A percentile compares a stretch with the other conserved stretches of the same genome.
Evolutionary conservation across 306 rosid species (phyloP).

Genomic region (Prunus mume): DNA sequence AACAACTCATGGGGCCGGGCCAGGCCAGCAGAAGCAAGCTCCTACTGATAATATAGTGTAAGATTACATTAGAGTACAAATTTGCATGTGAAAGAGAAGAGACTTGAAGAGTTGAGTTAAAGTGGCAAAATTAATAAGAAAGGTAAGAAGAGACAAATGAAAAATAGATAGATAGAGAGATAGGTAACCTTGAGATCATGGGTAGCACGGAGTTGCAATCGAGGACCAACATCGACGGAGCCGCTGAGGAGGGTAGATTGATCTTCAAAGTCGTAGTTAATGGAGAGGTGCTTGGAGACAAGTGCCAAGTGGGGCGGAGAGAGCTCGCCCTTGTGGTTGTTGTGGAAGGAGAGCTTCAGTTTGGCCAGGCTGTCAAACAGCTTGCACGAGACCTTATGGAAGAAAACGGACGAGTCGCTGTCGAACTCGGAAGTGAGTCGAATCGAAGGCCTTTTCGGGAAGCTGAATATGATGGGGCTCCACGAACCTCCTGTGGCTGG

Average conservation of each 20-base stretch:
- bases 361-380: constrained; percentile 69
- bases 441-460: constrained; percentile 54
- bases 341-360: constrained; percentile 64
- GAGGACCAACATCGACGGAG: constrained; percentile 62
- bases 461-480: constrained; percentile 21
- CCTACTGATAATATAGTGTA: not conserved
- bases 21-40: not conserved
- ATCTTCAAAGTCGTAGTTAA: constrained; percentile 65
- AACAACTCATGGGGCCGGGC: no score
- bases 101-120: not conserved
- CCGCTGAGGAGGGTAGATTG: constrained; percentile 57
- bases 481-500: not conserved
- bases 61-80: not conserved
- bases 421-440: constrained; percentile 83
- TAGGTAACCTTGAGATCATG: constrained; percentile 73
- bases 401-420: constrained; percentile 69
- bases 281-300: constrained; percentile 58
- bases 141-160: not conserved
- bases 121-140: not conserved
- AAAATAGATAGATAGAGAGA: not conserved
- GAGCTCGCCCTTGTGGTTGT: constrained; percentile 54
- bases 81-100: not conserved
- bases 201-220: constrained; percentile 49
- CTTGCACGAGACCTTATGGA: constrained; percentile 82
- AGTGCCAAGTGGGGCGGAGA: constrained; percentile 63